Evolutionary conservation across 139 green algal genomes (phyloP).

Genomic region (Choricystis sp.): DNA sequence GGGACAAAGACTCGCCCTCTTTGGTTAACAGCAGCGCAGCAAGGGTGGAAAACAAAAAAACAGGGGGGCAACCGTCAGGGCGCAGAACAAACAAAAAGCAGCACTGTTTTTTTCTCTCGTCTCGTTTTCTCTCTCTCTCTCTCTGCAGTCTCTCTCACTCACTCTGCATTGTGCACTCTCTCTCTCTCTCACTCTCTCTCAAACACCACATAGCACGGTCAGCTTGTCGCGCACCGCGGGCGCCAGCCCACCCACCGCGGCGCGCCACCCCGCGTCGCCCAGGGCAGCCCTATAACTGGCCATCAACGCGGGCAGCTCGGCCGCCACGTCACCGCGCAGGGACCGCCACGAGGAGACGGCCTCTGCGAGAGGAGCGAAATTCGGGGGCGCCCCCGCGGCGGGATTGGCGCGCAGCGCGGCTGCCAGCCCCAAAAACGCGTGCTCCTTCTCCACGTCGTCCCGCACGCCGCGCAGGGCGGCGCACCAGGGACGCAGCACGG

Average conservation of each 20-base stretch:
- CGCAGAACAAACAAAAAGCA: no score
- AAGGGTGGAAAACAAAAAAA: no score
- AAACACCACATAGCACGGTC: constrained; percentile 5
- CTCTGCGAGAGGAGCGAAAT: constrained; percentile 37
- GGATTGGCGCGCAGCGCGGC: constrained; percentile 51
- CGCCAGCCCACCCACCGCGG: constrained; percentile 4
- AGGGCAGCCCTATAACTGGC: constrained; percentile 21
- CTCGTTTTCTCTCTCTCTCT: neutral
- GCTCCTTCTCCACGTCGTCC: constrained; percentile 90
- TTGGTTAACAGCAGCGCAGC: no score
- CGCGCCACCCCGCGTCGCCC: constrained; percentile 1
- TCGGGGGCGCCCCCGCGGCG: constrained; percentile 18
- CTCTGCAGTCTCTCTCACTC: neutral
- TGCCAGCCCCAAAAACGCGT: constrained; percentile 70
- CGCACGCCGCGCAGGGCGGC: constrained; percentile 54
- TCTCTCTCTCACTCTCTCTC: no score
- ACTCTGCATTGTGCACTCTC: no score
- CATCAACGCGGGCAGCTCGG: constrained; percentile 39
- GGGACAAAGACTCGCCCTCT: no score
- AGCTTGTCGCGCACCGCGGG: constrained; percentile 19
- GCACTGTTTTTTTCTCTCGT: neutral
- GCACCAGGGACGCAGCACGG: constrained; percentile 20
- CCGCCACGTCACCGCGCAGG: constrained; percentile 31
- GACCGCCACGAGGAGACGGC: constrained; percentile 50
- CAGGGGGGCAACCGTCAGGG: no score